Evolutionary conservation across 257 asterid species (phyloP), one percentile per base, ranked within the genome.

Genomic region (Forsythia viridissima): DNA sequence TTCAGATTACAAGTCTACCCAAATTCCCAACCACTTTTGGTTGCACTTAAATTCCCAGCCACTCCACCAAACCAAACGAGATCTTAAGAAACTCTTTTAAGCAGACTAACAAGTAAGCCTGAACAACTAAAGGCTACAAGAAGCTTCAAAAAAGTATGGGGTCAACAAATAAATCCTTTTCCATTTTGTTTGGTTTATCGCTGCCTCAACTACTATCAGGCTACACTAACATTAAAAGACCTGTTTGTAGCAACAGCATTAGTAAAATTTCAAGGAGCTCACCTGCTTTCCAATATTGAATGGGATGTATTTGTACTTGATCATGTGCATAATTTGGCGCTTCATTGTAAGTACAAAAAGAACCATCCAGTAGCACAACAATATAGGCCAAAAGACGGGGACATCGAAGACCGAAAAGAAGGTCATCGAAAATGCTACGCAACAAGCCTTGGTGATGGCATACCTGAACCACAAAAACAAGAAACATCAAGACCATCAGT

Each of bases 381-480:
- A 82, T 83, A 94, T 89, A 42, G 98, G 98, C 98, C 98, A 94
- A 82, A 92, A 94, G 69, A 91, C 98, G 4, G 97, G 97, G 79
- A 94, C 97, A 77, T 94, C 98, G 66, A 92, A 94, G 81, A 92
- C 74, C 52, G 97, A 91, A 75, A 94, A 92, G 91, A 92, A 89
- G 81, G 97, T 94, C 97, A 94, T 89, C 70, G 79, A 66, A 81
- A 94, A 91, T 73, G 97, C 97, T 57, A 92, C 80, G 69, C 91
- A 90, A 85, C 92, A 85, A 51, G 98, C 97, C 88, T 92, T 94
- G 10, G 97, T 94, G 85, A 94, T 88, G 77, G 97, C 93, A 86
- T 94, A 94, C 98, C 98, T 94, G 87, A 81, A 79, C 38, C 46
- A 76, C 73, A 83, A 12, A 70, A 65, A 43, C 21, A 80, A 69